A percentile compares a stretch with the other conserved stretches of the same genome.
phyloP scores from a whole-genome alignment of 306 rosid genomes.

The Rubus parviflorus region DNA sequence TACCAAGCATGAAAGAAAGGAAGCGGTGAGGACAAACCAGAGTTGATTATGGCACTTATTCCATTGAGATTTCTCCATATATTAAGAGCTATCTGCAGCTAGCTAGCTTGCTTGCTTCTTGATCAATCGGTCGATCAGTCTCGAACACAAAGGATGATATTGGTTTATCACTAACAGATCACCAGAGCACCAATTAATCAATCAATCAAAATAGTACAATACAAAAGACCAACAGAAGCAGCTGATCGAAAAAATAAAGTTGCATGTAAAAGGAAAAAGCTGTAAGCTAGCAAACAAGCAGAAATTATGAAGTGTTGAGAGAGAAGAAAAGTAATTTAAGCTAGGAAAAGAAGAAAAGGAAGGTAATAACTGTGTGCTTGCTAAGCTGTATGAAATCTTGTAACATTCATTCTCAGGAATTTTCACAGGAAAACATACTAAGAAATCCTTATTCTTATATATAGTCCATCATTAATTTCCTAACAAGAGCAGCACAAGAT shows the following conservation, averaged over 20 bases:
- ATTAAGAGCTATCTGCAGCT: background rate
- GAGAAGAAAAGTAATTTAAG: background rate
- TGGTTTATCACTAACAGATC: background rate
- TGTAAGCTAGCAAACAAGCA: background rate
- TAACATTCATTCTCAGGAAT: background rate
- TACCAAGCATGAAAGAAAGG: constrained; percentile 22
- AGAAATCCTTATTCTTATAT: background rate
- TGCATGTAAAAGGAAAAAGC: background rate
- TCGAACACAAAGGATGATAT: background rate
- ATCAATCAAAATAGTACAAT: background rate
- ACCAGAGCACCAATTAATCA: background rate
- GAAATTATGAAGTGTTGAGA: background rate
- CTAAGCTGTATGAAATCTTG: background rate
- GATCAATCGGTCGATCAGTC: background rate
- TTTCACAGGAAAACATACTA: background rate
- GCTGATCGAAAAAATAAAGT: background rate
- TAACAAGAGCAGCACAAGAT: background rate
- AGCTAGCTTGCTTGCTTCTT: background rate
- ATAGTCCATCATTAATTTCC: background rate
- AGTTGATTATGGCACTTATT: constrained; percentile 29
- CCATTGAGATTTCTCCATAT: constrained; percentile 7
- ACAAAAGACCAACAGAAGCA: background rate
- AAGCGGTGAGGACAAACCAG: constrained; percentile 42
- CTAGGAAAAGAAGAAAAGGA: background rate
- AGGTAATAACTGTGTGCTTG: background rate